These are phyloP conservation scores for Penicillium sp. DNA, from an alignment of 2,329 filamentous ascomycete species.

Conservation along the genomic window DNA sequence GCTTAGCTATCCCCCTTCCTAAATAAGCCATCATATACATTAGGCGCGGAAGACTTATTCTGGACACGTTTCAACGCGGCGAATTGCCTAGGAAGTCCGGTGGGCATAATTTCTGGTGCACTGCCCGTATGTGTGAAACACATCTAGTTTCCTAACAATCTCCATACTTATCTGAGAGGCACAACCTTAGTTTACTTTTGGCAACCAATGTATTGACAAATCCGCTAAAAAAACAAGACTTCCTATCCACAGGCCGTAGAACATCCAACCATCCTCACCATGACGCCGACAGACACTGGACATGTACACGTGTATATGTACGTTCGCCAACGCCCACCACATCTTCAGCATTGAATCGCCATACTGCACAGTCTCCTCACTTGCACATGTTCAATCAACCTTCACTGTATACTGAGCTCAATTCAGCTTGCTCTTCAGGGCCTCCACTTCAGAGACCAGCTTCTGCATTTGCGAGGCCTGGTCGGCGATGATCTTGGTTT, in stretches of 20 bases:
- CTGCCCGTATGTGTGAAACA: too few relatives aligned
- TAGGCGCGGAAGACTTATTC: too few relatives aligned
- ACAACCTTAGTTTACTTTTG: conserved; percentile 2
- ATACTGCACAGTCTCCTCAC: conserved; percentile 8
- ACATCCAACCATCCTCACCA: conserved; percentile 11
- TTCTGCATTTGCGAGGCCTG: conserved; percentile 74
- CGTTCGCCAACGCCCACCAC: not conserved
- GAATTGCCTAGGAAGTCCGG: too few relatives aligned
- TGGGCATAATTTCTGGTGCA: too few relatives aligned
- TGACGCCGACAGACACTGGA: conserved; percentile 12
- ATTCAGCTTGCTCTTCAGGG: conserved; percentile 74
- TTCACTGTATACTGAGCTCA: conserved; percentile 16
- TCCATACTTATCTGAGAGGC: too few relatives aligned
- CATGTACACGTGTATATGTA: conserved; percentile 8
- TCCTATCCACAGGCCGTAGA: conserved; percentile 23
- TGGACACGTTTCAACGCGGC: too few relatives aligned
- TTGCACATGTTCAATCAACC: conserved; percentile 2
- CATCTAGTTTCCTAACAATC: too few relatives aligned
- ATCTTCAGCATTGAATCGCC: not conserved
- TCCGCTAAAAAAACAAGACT: conserved; percentile 26
- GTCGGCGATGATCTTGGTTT: conserved; percentile 74
- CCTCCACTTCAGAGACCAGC: conserved; percentile 73
- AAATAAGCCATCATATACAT: too few relatives aligned
- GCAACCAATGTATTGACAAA: conserved; percentile 27
- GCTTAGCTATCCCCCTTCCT: too few relatives aligned